Base-by-base conservation (phyloP, 2,329 filamentous ascomycete species). In the Macrophomina phaseolina region DNA sequence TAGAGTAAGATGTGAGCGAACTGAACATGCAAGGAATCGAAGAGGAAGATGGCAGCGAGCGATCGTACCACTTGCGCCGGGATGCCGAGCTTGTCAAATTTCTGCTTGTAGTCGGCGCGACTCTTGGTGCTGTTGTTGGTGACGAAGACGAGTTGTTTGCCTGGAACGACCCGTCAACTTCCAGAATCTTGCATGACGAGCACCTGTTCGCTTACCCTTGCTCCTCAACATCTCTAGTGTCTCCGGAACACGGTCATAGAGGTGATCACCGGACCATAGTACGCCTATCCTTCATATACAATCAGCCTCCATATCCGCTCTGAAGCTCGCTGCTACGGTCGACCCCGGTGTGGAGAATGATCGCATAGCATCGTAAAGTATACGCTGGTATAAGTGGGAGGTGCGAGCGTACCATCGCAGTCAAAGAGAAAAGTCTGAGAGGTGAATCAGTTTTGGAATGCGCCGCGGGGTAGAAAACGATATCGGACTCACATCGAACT, bases 81-180 rank as follows among this genome's bases (percentile, higher is more conserved):
- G 73, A 99, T 97, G 55, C 91, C 91, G 77, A 97, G 86, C 64
- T 82, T 82, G 55, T 91, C 88, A 68, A 99, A 90, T 77, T 98
- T 99, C 83, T 94, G 93, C 78, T 91, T 90, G 81, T 99, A 99
- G 77, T 97, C 93, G 60, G 87, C 84, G 66, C 95, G 91, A 11
- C 94, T 97, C 79, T 99, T 99, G 67, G 95, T 98, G 75, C 93
- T 97, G 83, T 99, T 99, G 83, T 99, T 99, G 48, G 95, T 99
- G 63, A 99, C 95, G 76, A 99, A 99, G 65, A 99, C 89, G 40
- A 95, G 86, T 77, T 90, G 90, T 80, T 99, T 99, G 76, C 92
- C 94, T 95, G 69, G 36, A 28, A 63, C 63, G 32, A 30, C 14
- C 4, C 12, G 69, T 61, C 6, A 52, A 32, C 32, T 18, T 42